These are phyloP conservation scores for Pisolithus marmoratus DNA, from an alignment of 768 basidiomycete species.

Conservation along the genomic window DNA sequence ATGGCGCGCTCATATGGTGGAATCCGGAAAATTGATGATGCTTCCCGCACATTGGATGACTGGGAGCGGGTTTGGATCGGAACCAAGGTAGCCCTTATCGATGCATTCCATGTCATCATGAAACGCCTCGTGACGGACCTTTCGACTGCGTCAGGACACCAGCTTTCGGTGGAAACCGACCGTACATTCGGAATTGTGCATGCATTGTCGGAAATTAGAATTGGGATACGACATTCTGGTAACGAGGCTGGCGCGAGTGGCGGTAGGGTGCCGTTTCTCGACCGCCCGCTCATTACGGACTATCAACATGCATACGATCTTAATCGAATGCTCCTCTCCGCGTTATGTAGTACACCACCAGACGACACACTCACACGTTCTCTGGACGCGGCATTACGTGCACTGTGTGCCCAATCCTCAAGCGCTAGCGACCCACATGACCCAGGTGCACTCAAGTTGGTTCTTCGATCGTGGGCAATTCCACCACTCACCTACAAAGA, in stretches of 20 bases:
- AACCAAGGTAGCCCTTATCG: slow-evolving; percentile 67
- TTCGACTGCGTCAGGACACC: slow-evolving; percentile 35
- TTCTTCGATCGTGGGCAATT: slow-evolving; percentile 57
- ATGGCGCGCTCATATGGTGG: slow-evolving; percentile 63
- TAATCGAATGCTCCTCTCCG: slow-evolving; percentile 41
- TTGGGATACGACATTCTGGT: slow-evolving; percentile 9
- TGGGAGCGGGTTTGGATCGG: slow-evolving; percentile 72
- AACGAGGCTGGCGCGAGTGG: slow-evolving; percentile 20
- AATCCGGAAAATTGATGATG: slow-evolving; percentile 21
- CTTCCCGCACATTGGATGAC: slow-evolving; percentile 40
- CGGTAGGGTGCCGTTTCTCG: slow-evolving; percentile 52
- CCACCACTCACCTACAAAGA: slow-evolving; percentile 31
- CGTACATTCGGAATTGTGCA: slow-evolving; percentile 54
- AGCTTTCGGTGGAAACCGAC: slow-evolving; percentile 45
- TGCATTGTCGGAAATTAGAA: slow-evolving; percentile 44
- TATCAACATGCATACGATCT: slow-evolving; percentile 68
- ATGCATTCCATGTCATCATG: slow-evolving; percentile 60
- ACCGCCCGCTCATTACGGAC: slow-evolving; percentile 62
- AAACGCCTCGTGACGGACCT: slow-evolving; percentile 45
- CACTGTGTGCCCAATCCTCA: slow-evolving; percentile 27
- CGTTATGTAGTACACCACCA: slow-evolving; percentile 39
- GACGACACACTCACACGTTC: slow-evolving; percentile 56
- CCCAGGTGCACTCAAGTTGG: slow-evolving; percentile 56
- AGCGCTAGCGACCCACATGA: slow-evolving; percentile 20
- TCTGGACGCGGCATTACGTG: slow-evolving; percentile 46